Percentiles rank a stretch among this genome's conserved stretches.
These are phyloP conservation scores for Yarrowia sp. DNA, from an alignment of 805 yeast genomes.

Conservation along the genomic window DNA sequence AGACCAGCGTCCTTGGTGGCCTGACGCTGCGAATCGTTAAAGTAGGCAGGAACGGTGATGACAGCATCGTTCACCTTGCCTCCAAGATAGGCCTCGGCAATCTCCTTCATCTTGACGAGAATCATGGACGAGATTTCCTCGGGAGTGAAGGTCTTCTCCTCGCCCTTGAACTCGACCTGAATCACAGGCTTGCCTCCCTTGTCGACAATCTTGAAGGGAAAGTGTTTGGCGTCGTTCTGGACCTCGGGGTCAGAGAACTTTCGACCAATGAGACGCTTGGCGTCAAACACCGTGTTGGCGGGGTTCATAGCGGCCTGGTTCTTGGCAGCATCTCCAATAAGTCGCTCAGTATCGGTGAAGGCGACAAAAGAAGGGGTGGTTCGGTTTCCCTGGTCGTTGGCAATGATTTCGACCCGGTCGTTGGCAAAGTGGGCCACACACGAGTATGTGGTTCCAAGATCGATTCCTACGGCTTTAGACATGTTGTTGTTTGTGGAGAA, in stretches of 20 bases:
- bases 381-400: slow-evolving; percentile 98
- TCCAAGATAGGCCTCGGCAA: slow-evolving; percentile 89
- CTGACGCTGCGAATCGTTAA: slow-evolving; percentile 34
- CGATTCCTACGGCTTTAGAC: slow-evolving; percentile 57
- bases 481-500: background rate
- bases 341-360: slow-evolving; percentile 14
- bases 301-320: slow-evolving; percentile 98
- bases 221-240: slow-evolving; percentile 19
- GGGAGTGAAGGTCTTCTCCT: slow-evolving; percentile 42
- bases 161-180: slow-evolving; percentile 16
- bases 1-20: slow-evolving; percentile 17
- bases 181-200: slow-evolving; percentile 15
- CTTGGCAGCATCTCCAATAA: slow-evolving; percentile 88
- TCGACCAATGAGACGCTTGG: slow-evolving; percentile 90
- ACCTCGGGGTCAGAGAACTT: slow-evolving; percentile 59
- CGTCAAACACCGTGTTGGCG: slow-evolving; percentile 86
- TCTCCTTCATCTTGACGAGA: slow-evolving; percentile 85
- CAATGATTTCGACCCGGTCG: slow-evolving; percentile 90
- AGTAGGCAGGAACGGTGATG: slow-evolving; percentile 94
- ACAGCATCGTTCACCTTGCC: slow-evolving; percentile 83
- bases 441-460: slow-evolving; percentile 16
- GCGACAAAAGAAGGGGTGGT: slow-evolving; percentile 97
- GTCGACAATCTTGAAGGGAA: slow-evolving; percentile 17
- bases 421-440: slow-evolving; percentile 84
- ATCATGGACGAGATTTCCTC: slow-evolving; percentile 94